These are phyloP conservation scores for Moesziomyces globuligerus DNA, from an alignment of 1,284 basidiomycete species.

Conservation along the genomic window DNA sequence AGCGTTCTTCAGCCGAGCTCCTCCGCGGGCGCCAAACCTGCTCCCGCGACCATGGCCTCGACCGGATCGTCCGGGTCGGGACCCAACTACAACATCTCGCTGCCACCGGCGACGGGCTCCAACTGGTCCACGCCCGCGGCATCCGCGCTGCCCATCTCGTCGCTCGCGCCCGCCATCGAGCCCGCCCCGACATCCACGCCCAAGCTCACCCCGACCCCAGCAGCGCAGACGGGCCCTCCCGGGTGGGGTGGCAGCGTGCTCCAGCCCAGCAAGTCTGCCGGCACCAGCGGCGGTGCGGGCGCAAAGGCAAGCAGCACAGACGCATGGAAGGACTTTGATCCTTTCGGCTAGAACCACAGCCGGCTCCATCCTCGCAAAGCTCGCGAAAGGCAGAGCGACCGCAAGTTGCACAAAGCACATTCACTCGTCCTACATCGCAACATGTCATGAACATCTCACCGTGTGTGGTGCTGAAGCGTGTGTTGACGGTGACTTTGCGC, in stretches of 20 bases:
- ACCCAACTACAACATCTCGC: constrained; percentile 58
- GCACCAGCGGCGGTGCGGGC: neutral
- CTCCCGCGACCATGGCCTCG: neutral
- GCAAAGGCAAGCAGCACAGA: constrained; percentile 6
- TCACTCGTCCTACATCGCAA: too few relatives aligned
- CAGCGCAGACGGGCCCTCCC: constrained; percentile 13
- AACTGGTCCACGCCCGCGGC: constrained; percentile 5
- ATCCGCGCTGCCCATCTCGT: constrained; percentile 1
- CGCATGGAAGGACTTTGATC: constrained; percentile 58
- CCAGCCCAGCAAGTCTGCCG: constrained; percentile 33
- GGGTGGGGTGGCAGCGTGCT: constrained; percentile 43
- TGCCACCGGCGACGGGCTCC: constrained; percentile 37
- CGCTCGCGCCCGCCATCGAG: constrained; percentile 17
- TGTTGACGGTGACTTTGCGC: too few relatives aligned
- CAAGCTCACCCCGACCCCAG: neutral
- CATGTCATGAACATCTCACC: too few relatives aligned
- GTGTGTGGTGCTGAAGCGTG: too few relatives aligned
- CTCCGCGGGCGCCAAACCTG: constrained; percentile 2
- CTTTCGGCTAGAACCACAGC: constrained; percentile 36
- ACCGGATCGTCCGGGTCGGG: constrained; percentile 6
- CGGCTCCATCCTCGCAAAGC: too few relatives aligned
- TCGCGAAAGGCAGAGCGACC: too few relatives aligned
- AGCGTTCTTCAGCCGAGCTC: constrained; percentile 29
- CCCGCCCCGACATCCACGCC: constrained; percentile 2
- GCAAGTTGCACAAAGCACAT: too few relatives aligned